Evolutionary conservation across 2,329 filamentous ascomycete species (phyloP).

Genomic region (Exophiala xenobiotica): DNA sequence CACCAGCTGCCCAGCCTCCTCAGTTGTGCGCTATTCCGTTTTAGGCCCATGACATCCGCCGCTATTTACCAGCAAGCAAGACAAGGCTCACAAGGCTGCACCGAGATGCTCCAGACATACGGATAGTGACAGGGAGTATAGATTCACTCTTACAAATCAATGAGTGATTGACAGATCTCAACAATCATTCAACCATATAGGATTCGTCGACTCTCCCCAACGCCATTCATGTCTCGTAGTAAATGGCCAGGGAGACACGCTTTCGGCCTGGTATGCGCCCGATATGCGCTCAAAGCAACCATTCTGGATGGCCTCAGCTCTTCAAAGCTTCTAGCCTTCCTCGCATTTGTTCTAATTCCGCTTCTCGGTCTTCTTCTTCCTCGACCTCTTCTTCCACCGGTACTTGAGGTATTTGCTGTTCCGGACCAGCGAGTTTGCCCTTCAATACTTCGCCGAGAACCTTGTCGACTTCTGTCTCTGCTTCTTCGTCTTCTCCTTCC

Average conservation of each 20-base stretch:
- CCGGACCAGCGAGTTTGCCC: slow-evolving; percentile 51
- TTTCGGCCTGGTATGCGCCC: not conserved
- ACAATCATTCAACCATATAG: too few relatives aligned
- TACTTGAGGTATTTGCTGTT: slow-evolving; percentile 27
- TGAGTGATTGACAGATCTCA: too few relatives aligned
- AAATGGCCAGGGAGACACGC: not conserved
- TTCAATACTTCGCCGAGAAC: slow-evolving; percentile 87
- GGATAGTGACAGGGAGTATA: too few relatives aligned
- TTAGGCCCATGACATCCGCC: not conserved
- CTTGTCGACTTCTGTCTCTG: slow-evolving; percentile 86
- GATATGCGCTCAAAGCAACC: not conserved
- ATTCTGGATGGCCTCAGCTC: slow-evolving; percentile 58
- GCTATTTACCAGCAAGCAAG: too few relatives aligned
- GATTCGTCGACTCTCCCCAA: not conserved
- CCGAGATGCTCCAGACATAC: too few relatives aligned
- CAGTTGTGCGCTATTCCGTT: not conserved
- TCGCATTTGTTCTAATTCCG: slow-evolving; percentile 91
- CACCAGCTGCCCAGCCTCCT: not conserved
- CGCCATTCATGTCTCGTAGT: slow-evolving; percentile 12
- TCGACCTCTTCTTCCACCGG: slow-evolving; percentile 61
- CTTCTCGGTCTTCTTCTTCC: slow-evolving; percentile 70
- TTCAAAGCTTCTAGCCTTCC: slow-evolving; percentile 85
- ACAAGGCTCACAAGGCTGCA: too few relatives aligned
- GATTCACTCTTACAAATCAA: too few relatives aligned
- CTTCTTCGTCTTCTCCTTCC: slow-evolving; percentile 71